These are phyloP conservation scores for Colletotrichum gloeosporioides DNA, from an alignment of 2,329 filamentous ascomycete genomes.

Conservation along the genomic window DNA sequence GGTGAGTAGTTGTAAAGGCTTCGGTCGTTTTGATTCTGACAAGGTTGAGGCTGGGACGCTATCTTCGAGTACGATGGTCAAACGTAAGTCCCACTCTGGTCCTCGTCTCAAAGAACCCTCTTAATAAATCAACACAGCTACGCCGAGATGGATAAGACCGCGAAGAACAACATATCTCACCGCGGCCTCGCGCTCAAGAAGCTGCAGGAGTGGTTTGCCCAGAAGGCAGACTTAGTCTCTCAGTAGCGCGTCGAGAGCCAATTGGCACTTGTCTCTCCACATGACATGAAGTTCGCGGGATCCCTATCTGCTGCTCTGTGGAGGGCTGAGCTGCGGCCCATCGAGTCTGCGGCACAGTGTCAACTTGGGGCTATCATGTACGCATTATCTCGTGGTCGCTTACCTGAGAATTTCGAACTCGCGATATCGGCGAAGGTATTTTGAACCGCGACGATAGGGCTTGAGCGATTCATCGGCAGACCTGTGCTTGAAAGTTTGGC, in stretches of 20 bases:
- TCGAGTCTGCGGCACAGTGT: not conserved
- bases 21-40: conserved; percentile 4
- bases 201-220: conserved; percentile 80
- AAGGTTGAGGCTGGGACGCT: conserved; percentile 84
- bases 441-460: conserved; percentile 73
- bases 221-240: conserved; percentile 24
- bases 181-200: conserved; percentile 86
- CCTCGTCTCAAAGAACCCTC: not conserved
- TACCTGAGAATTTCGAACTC: conserved; percentile 76
- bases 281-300: not conserved
- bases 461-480: conserved; percentile 64
- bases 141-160: conserved; percentile 89
- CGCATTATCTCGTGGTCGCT: not conserved
- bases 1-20: conserved; percentile 58
- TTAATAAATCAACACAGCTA: conserved; percentile 53
- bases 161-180: conserved; percentile 94
- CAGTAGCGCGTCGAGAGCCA: not conserved
- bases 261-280: not conserved
- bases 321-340: not conserved
- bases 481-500: conserved; percentile 47
- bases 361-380: not conserved
- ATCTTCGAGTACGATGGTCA: conserved; percentile 93
- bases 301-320: not conserved
- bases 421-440: conserved; percentile 72
- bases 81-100: conserved; percentile 60